Base-by-base conservation (phyloP, 345 rosid species). In the Streptanthus diversifolius region DNA sequence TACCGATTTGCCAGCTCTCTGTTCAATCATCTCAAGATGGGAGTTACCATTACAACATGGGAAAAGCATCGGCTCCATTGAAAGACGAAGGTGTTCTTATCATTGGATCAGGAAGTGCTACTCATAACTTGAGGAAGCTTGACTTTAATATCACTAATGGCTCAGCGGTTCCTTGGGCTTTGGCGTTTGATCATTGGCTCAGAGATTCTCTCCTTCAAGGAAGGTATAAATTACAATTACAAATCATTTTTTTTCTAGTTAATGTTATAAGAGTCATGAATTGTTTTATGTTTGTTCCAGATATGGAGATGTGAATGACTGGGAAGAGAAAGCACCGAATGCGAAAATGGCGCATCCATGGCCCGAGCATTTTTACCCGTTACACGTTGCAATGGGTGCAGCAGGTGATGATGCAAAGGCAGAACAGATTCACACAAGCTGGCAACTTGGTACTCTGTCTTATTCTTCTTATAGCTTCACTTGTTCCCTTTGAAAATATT, bases 371-470 rank as follows among this genome's bases (percentile, higher is more conserved):
- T 86, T 95, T 35, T 88, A 87, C 51, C 99, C 99, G 2, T 68
- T 95, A 83, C 98, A 91, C 1, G 93, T 92, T 3, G 99, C 92
- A 1, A 78, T 95, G 81, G 98, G 99, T 12, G 98, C 97, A 8
- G 93, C 96, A 0, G 98, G 92, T 27, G 88, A 68, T 47, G 63
- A 79, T 62, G 72, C 92, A 12, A 83, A 85, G 74, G 91, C 92
- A 8, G 83, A 84, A 79, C 92, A 86, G 51, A 74, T 91, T 30
- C 99, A 91, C 70, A 80, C 79, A 17, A 95, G 99, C 62, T 95
- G 98, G 99, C 75, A 73, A 18, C 70, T 76, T 29, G 92, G 92
- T 52, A 54, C 86, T 22, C 68, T 91, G 60, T 95, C 98, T 17
- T 95, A 88, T 78, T 73, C 98, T 54, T 91, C 98, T 57, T 87